Evolutionary conservation across 2,329 filamentous ascomycete species (phyloP).

Genomic region (Dactylonectria macrodidyma): DNA sequence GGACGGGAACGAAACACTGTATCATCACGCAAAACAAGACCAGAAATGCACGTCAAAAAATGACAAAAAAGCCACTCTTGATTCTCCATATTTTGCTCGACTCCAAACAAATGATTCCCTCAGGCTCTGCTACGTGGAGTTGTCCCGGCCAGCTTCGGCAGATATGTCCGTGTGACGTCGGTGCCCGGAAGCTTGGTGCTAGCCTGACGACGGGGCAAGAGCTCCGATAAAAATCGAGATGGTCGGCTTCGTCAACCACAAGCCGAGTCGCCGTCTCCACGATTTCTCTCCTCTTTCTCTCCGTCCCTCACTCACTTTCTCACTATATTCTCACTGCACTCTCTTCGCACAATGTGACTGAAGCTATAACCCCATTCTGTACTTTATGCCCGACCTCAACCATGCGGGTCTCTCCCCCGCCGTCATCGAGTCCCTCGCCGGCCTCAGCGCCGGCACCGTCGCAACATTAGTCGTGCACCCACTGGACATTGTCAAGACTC

Average conservation of each 20-base stretch:
- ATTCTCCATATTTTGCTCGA: constrained; percentile 29
- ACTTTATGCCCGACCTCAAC: constrained; percentile 63
- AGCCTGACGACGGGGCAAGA: constrained; percentile 9
- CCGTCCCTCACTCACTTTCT: neutral
- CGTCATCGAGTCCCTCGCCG: constrained; percentile 88
- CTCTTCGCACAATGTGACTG: constrained; percentile 45
- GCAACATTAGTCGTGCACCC: constrained; percentile 92
- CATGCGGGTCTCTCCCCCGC: constrained; percentile 80
- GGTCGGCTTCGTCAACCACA: neutral
- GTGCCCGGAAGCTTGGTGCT: constrained; percentile 30
- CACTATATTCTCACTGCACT: too few species aligned
- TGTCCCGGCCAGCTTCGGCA: constrained; percentile 26
- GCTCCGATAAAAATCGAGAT: constrained; percentile 31
- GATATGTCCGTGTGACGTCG: constrained; percentile 29
- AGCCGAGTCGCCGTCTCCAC: neutral
- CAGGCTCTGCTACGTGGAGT: constrained; percentile 23
- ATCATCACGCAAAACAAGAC: constrained; percentile 39
- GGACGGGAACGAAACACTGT: constrained; percentile 44
- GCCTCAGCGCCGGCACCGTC: constrained; percentile 88
- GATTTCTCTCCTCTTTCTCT: neutral
- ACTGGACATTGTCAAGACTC: constrained; percentile 95
- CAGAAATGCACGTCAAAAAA: constrained; percentile 27
- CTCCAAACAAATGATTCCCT: constrained; percentile 8
- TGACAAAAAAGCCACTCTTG: constrained; percentile 43
- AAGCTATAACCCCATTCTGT: constrained; percentile 23